Evolutionary conservation across 2,329 filamentous ascomycete genomes (phyloP).

Genomic region (Colletotrichum sp.): DNA sequence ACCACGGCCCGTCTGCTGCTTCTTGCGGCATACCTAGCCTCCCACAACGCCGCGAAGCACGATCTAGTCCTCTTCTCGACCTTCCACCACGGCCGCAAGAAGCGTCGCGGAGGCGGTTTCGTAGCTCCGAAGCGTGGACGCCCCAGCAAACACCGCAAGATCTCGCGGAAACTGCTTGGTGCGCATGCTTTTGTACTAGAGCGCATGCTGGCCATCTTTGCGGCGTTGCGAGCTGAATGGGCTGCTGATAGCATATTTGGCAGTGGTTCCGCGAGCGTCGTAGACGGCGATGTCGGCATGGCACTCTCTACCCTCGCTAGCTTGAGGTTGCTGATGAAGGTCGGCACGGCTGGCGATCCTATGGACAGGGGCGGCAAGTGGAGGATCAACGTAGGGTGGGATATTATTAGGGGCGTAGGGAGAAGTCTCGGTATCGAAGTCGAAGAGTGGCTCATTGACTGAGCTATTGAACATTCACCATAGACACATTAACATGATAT

Average conservation of each 20-base stretch:
- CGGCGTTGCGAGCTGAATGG: conserved; percentile 67
- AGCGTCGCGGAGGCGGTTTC: conserved; percentile 54
- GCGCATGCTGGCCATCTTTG: conserved; percentile 79
- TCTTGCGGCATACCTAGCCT: conserved; percentile 80
- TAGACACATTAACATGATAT: neutral
- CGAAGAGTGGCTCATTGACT: conserved; percentile 78
- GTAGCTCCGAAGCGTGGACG: conserved; percentile 32
- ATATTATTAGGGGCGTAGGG: conserved; percentile 73
- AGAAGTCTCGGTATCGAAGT: conserved; percentile 79
- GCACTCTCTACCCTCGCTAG: conserved; percentile 76
- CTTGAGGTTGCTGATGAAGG: conserved; percentile 70
- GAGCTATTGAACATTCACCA: conserved; percentile 7
- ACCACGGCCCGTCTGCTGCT: conserved; percentile 77
- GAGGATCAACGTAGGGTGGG: conserved; percentile 82
- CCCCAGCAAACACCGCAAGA: conserved; percentile 68
- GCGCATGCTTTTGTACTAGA: conserved; percentile 80
- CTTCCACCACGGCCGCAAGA: conserved; percentile 58
- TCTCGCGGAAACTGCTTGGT: conserved; percentile 77
- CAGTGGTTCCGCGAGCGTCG: conserved; percentile 37
- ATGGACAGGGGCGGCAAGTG: conserved; percentile 76
- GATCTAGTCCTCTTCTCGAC: conserved; percentile 81
- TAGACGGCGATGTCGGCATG: conserved; percentile 65
- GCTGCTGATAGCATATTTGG: conserved; percentile 39
- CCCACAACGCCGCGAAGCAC: conserved; percentile 77
- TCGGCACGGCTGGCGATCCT: conserved; percentile 65